phyloP scores from a whole-genome alignment of 1,284 basidiomycete genomes.

The Sporisorium iseilematis-ciliati region DNA sequence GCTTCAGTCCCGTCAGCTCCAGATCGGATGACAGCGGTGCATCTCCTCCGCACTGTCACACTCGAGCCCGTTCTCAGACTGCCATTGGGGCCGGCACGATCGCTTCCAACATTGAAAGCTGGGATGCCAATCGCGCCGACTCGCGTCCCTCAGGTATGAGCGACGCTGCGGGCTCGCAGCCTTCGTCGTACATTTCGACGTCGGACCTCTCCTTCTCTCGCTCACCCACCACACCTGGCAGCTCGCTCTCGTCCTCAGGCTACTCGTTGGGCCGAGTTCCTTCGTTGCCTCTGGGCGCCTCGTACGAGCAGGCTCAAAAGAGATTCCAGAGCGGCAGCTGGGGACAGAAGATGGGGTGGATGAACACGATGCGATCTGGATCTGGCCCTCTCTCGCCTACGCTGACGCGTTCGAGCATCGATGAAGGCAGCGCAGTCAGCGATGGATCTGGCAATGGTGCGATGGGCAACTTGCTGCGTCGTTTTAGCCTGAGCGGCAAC shows the following conservation, averaged over 20 bases:
- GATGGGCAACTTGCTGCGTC: constrained; percentile 55
- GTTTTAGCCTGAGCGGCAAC: constrained; percentile 54
- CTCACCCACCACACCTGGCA: constrained; percentile 34
- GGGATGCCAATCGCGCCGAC: constrained; percentile 25
- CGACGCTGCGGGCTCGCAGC: constrained; percentile 30
- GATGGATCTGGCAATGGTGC: constrained; percentile 26
- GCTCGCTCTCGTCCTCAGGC: constrained; percentile 40
- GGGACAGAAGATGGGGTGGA: constrained; percentile 51
- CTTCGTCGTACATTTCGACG: constrained; percentile 44
- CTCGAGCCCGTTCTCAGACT: constrained; percentile 45
- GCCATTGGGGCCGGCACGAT: constrained; percentile 35
- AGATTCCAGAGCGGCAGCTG: constrained; percentile 56
- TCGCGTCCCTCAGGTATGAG: constrained; percentile 10
- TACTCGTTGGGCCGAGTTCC: constrained; percentile 52
- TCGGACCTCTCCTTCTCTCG: constrained; percentile 43
- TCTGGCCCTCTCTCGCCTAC: constrained; percentile 46
- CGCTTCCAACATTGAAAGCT: constrained; percentile 21
- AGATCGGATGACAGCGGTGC: constrained; percentile 24
- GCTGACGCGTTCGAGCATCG: constrained; percentile 32
- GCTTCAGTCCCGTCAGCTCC: constrained; percentile 26
- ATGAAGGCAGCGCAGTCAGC: constrained; percentile 28
- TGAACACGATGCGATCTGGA: constrained; percentile 42
- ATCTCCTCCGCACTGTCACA: constrained; percentile 39
- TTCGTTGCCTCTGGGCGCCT: constrained; percentile 46
- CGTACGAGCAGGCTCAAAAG: constrained; percentile 59